Percentiles rank a stretch among this genome's conserved stretches.
Conservation (phyloP, 2,329 filamentous ascomycete species). For the Cytospora mali region DNA sequence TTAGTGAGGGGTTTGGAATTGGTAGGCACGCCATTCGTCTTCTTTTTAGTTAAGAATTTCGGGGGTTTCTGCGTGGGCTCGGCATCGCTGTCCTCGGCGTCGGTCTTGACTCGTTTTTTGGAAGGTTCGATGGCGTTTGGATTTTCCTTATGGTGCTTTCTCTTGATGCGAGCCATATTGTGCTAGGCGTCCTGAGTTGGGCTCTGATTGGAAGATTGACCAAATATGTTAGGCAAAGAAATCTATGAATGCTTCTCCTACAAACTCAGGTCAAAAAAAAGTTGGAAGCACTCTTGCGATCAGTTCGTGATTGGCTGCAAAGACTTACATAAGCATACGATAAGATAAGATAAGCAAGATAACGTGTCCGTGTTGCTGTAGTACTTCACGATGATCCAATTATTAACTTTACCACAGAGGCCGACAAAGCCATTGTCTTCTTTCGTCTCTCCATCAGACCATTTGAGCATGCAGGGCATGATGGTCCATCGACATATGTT, state of each 20-base stretch:
- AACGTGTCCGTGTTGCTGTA: too few relatives aligned
- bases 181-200: neutral
- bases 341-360: conserved; percentile 5
- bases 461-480: too few relatives aligned
- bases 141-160: conserved; percentile 27
- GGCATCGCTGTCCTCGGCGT: conserved; percentile 15
- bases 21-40: conserved; percentile 13
- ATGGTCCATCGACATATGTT: too few relatives aligned
- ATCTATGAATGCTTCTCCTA: neutral
- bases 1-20: conserved; percentile 34
- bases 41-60: conserved; percentile 24
- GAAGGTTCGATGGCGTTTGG: conserved; percentile 26
- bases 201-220: neutral
- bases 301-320: conserved; percentile 16
- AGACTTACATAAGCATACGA: conserved; percentile 24
- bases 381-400: too few relatives aligned
- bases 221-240: neutral
- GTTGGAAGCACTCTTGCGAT: conserved; percentile 15
- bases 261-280: conserved; percentile 16
- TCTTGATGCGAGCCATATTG: conserved; percentile 29
- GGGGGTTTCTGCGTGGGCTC: conserved; percentile 31
- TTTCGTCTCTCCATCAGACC: neutral
- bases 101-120: conserved; percentile 32
- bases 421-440: neutral
- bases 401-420: neutral